phyloP scores from a whole-genome alignment of 768 basidiomycete genomes.

The Daedaleopsis nitida region DNA sequence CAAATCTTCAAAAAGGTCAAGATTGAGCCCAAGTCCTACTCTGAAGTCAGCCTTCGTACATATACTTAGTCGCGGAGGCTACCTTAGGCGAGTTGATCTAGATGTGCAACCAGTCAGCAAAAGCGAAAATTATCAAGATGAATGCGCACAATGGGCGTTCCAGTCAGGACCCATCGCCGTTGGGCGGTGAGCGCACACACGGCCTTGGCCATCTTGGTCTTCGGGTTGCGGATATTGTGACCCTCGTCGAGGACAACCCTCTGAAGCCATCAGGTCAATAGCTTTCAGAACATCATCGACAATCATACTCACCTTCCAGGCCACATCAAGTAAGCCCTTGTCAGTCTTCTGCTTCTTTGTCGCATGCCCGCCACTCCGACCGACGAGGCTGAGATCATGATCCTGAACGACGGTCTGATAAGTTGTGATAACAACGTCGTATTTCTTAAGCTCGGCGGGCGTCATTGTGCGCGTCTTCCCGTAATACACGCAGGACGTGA shows the following conservation, averaged over 20 bases:
- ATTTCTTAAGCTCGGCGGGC: conserved; percentile 58
- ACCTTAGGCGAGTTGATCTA: conserved; percentile 83
- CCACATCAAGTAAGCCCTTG: conserved; percentile 62
- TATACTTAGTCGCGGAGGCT: neutral
- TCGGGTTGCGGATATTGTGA: conserved; percentile 83
- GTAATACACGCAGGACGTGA: conserved; percentile 70
- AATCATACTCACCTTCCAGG: conserved; percentile 70
- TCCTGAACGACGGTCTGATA: conserved; percentile 74
- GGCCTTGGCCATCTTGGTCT: conserved; percentile 80
- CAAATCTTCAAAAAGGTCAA: conserved; percentile 87
- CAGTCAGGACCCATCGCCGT: conserved; percentile 78
- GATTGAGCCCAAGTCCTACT: conserved; percentile 85
- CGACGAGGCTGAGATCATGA: conserved; percentile 26
- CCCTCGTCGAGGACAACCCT: conserved; percentile 88
- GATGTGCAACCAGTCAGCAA: neutral
- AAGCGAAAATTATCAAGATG: neutral
- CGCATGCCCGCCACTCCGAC: conserved; percentile 28
- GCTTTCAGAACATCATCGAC: neutral
- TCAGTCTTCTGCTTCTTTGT: conserved; percentile 68
- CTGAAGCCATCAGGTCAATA: conserved; percentile 33
- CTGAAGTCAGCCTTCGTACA: neutral
- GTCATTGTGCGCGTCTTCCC: conserved; percentile 63
- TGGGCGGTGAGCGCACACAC: conserved; percentile 65
- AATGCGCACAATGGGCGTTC: conserved; percentile 83
- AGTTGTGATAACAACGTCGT: conserved; percentile 83